Evolutionary conservation across 2,329 filamentous ascomycete genomes (phyloP).

Genomic region (Stemphylium lycopersici): DNA sequence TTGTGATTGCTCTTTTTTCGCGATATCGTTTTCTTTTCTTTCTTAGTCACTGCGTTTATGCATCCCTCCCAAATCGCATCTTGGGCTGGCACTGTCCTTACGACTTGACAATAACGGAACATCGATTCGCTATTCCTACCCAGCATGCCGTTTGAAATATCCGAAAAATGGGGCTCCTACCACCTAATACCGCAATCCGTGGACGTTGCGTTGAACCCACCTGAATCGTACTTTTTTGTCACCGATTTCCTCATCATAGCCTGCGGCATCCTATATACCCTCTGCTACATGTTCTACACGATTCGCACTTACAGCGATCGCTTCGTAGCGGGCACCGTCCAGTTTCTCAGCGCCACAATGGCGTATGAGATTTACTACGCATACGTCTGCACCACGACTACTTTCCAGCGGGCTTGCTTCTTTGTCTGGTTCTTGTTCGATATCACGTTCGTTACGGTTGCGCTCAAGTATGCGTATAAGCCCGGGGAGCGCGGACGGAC

Average conservation of each 20-base stretch:
- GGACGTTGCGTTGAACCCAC: constrained; percentile 50
- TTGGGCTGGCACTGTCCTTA: not conserved
- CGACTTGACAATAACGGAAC: too few relatives aligned
- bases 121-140: too few relatives aligned
- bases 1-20: not conserved
- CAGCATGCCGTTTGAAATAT: constrained; percentile 41
- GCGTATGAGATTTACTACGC: constrained; percentile 52
- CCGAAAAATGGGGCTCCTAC: constrained; percentile 48
- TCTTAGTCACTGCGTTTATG: not conserved
- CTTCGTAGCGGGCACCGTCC: constrained; percentile 40
- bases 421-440: constrained; percentile 49
- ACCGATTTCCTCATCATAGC: constrained; percentile 51
- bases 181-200: constrained; percentile 60
- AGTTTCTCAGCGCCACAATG: constrained; percentile 43
- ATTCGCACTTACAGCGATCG: constrained; percentile 46
- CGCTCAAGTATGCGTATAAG: constrained; percentile 39
- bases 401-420: constrained; percentile 46
- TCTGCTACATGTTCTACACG: constrained; percentile 52
- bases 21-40: too few relatives aligned
- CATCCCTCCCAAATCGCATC: not conserved
- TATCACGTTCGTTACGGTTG: constrained; percentile 42
- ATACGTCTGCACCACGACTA: constrained; percentile 42
- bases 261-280: constrained; percentile 49
- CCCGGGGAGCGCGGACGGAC: constrained; percentile 28
- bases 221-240: constrained; percentile 50